These are phyloP conservation scores for Colletotrichum brevisporum DNA, from an alignment of 2,329 filamentous ascomycete genomes.

Conservation along the genomic window DNA sequence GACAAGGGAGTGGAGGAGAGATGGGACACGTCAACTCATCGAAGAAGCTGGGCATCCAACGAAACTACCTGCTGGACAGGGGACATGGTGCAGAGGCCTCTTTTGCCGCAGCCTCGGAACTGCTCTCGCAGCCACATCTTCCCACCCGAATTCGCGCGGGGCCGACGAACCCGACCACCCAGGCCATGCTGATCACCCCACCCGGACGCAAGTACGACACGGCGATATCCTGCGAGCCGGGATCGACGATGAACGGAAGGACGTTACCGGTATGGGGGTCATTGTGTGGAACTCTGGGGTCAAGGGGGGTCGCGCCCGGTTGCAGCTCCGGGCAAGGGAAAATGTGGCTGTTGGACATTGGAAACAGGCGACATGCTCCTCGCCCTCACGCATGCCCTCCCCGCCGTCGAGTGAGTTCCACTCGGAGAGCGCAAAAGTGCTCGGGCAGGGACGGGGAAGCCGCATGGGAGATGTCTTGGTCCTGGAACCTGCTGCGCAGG, in stretches of 20 bases:
- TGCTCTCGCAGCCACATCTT: conserved; percentile 21
- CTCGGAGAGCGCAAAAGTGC: conserved; percentile 25
- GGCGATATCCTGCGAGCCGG: conserved; percentile 38
- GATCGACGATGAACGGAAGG: conserved; percentile 30
- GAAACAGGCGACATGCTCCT: conserved; percentile 29
- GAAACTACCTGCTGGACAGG: conserved; percentile 51
- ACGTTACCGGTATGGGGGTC: conserved; percentile 33
- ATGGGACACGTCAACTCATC: conserved; percentile 46
- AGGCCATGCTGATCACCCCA: conserved; percentile 41
- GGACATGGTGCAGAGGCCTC: conserved; percentile 43
- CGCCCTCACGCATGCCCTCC: conserved; percentile 36
- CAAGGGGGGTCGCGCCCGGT: conserved; percentile 28
- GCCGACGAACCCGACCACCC: conserved; percentile 28
- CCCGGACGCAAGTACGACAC: conserved; percentile 32
- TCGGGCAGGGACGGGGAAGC: conserved; percentile 19
- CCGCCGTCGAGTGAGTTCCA: conserved; percentile 1
- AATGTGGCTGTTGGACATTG: conserved; percentile 4
- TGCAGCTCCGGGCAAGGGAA: conserved; percentile 12
- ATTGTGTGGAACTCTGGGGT: conserved; percentile 30
- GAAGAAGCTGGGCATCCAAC: conserved; percentile 49
- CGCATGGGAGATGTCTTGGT: conserved; percentile 18
- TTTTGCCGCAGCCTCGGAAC: conserved; percentile 28
- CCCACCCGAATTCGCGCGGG: conserved; percentile 9
- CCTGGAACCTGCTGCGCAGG: conserved; percentile 33
- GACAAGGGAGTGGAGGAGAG: conserved; percentile 48